Evolutionary conservation across 1,139 yeast species (phyloP), one percentile per base, ranked within the genome.

Genomic region (Kurtzmaniella natalensis): DNA sequence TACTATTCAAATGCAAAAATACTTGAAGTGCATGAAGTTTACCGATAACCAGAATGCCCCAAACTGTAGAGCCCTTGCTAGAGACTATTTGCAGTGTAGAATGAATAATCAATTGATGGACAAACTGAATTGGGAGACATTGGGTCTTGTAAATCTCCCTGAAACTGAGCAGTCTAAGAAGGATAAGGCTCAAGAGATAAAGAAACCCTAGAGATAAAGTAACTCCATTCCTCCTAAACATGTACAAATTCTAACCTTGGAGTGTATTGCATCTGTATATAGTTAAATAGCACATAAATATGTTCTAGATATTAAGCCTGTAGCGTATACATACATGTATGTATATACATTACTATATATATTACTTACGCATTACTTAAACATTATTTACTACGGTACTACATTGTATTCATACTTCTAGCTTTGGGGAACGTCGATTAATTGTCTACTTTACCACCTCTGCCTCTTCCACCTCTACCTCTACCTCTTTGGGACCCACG

Each of bases 81-180:
- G 86, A 49, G 71, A 66, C 26, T 92, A 89, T 52, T 64, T 92
- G 37, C 73, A 78, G 34, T 92, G 98, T 54, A 67, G 98, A 44
- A 92, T 92, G 97, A 88, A 86, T 34, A 70, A 88, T 53, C 83
- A 86, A 37, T 64, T 88, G 34, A 88, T 88, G 96, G 94, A 81
- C 21, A 55, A 66, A 43, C 87, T 85, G 32, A 80, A 76, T 18
- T 88, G 96, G 96, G 78, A 75, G 33, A 78, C 85, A 36, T 62
- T 88, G 33, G 96, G 96, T 0, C 66, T 88, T 30, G 54, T 60
- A 7, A 66, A 68, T 45, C 49, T 69, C 34, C 95, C 96, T 1
- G 83, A 34, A 37, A 45, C 34, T 4, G 31, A 28, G n/a, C 18
- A 28, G 5, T 21, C 31, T 5, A 5, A 34, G 21, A 11, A 18